phyloP scores from a whole-genome alignment of 1,139 yeast species.

The Pichia sp. region DNA sequence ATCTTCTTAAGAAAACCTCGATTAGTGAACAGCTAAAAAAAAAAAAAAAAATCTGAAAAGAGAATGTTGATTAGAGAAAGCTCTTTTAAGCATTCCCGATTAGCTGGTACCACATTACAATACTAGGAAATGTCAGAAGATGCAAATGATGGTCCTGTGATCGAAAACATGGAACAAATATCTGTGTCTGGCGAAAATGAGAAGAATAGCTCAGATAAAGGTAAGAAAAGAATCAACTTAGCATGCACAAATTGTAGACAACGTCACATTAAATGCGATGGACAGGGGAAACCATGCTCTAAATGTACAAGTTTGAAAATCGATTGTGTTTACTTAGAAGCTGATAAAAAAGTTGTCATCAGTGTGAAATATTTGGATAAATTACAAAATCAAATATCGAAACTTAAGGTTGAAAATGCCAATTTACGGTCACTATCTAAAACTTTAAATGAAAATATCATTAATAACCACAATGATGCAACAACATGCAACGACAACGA shows the following conservation, averaged over 20 bases:
- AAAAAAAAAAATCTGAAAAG: too few species aligned
- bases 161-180: background rate
- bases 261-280: slow-evolving; percentile 75
- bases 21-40: too few species aligned
- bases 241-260: slow-evolving; percentile 65
- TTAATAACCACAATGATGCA: background rate
- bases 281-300: slow-evolving; percentile 62
- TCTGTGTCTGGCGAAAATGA: background rate
- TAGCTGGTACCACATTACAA: too few species aligned
- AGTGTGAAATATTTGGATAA: slow-evolving; percentile 66
- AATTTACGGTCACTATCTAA: slow-evolving; percentile 35
- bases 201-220: background rate
- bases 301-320: slow-evolving; percentile 56
- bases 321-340: slow-evolving; percentile 70
- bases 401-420: slow-evolving; percentile 48
- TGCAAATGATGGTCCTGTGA: background rate
- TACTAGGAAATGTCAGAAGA: too few species aligned
- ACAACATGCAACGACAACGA: too few species aligned
- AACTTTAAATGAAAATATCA: background rate
- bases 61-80: too few species aligned
- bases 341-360: slow-evolving; percentile 70
- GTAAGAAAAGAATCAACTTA: slow-evolving; percentile 17
- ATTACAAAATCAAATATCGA: slow-evolving; percentile 57
- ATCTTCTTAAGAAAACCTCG: too few species aligned
- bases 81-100: too few species aligned